These are phyloP conservation scores for Lactifluus rugatus DNA, from an alignment of 768 basidiomycete genomes.

Conservation along the genomic window DNA sequence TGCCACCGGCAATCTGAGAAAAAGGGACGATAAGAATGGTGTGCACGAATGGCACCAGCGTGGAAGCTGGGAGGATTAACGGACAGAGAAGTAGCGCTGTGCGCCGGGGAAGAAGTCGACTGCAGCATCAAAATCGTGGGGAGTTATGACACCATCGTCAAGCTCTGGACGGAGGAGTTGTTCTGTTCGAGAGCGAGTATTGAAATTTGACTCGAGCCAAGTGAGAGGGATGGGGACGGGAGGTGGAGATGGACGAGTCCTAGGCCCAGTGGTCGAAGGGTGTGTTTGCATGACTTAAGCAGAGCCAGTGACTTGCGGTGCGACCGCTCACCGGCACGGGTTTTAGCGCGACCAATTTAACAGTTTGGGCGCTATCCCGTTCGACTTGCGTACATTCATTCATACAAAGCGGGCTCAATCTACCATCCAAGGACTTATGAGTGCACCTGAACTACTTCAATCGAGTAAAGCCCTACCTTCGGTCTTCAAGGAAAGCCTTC, in stretches of 20 bases:
- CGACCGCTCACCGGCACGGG: neutral
- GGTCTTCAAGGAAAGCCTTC: constrained; percentile 25
- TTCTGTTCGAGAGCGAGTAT: constrained; percentile 32
- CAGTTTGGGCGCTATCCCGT: constrained; percentile 11
- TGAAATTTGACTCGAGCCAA: constrained; percentile 40
- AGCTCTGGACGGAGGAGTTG: constrained; percentile 44
- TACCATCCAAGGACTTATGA: constrained; percentile 20
- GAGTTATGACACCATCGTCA: constrained; percentile 39
- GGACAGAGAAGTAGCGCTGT: constrained; percentile 37
- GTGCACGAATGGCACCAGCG: constrained; percentile 19
- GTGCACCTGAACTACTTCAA: neutral
- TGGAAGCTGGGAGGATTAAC: neutral
- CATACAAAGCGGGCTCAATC: neutral
- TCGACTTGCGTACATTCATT: neutral
- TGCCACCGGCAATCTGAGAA: constrained; percentile 22
- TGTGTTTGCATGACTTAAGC: neutral
- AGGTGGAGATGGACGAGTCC: neutral
- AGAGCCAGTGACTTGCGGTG: neutral
- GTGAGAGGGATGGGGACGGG: constrained; percentile 26
- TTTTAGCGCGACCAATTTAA: too few relatives aligned
- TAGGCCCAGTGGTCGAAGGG: neutral
- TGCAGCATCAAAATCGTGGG: constrained; percentile 48
- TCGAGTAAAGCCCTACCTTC: constrained; percentile 25
- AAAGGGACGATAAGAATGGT: constrained; percentile 3
- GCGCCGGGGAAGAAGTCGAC: constrained; percentile 42